Conservation (phyloP, 139 green algal species). For the Chlamydomonas urium region DNA sequence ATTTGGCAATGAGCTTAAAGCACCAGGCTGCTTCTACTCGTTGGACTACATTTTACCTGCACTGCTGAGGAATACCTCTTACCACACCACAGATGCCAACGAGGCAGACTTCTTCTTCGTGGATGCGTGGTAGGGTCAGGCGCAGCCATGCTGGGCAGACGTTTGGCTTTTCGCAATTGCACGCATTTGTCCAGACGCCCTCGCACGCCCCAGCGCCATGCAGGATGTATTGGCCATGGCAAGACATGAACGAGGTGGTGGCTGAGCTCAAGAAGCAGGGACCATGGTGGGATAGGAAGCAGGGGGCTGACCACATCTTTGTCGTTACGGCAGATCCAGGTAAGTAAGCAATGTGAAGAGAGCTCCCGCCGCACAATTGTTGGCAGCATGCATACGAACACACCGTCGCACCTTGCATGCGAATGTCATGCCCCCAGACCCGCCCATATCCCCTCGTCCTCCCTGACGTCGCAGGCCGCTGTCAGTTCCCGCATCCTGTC, state of each 20-base stretch:
- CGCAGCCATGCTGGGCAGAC: not conserved
- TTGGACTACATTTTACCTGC: not conserved
- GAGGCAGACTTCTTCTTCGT: constrained; percentile 16
- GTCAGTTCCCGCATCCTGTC: not conserved
- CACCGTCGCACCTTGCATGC: too few relatives aligned
- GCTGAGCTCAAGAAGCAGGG: not conserved
- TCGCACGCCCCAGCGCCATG: not conserved
- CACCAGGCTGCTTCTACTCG: constrained; percentile 1
- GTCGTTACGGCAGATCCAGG: constrained; percentile 1
- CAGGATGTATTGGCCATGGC: constrained; percentile 2
- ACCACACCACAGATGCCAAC: not conserved
- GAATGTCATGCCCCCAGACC: too few relatives aligned
- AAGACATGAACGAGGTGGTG: not conserved
- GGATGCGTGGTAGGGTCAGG: not conserved
- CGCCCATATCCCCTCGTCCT: too few relatives aligned
- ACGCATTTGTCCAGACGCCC: not conserved
- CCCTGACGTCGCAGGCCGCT: too few relatives aligned
- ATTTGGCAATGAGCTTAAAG: not conserved
- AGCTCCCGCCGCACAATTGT: too few relatives aligned
- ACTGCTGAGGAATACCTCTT: not conserved
- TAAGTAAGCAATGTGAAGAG: not conserved
- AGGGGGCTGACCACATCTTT: constrained; percentile 16
- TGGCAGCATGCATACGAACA: too few relatives aligned
- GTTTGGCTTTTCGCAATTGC: not conserved
- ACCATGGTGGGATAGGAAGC: constrained; percentile 10